Evolutionary conservation across 2,329 filamentous ascomycete species (phyloP).

Genomic region (Pseudopithomyces maydicus): DNA sequence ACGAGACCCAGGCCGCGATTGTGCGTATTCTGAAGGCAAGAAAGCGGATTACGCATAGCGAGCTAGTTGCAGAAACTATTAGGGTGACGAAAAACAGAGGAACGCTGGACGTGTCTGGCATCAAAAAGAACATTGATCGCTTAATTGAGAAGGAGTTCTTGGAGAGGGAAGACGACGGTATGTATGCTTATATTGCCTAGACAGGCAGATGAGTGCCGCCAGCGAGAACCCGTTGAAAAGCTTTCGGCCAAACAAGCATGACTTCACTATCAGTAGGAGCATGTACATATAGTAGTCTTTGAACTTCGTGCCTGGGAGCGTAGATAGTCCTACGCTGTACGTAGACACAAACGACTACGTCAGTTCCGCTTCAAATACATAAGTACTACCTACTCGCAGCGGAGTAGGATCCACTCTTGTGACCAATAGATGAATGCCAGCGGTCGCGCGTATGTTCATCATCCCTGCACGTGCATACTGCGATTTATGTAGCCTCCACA

Average conservation of each 20-base stretch:
- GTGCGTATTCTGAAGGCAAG: constrained; percentile 96
- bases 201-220: background rate
- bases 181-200: constrained; percentile 54
- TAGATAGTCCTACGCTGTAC: background rate
- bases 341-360: background rate
- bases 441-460: background rate
- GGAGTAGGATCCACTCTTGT: background rate
- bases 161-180: constrained; percentile 45
- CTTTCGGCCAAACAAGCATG: too few relatives aligned
- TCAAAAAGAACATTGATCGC: constrained; percentile 98
- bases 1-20: constrained; percentile 96
- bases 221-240: background rate
- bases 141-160: constrained; percentile 54
- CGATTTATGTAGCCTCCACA: background rate
- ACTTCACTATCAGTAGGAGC: too few relatives aligned
- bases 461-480: constrained; percentile 3
- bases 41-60: constrained; percentile 84
- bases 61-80: constrained; percentile 90
- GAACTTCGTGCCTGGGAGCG: background rate
- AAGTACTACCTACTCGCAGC: too few relatives aligned
- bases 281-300: background rate
- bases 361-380: background rate
- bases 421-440: constrained; percentile 1
- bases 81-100: constrained; percentile 85
- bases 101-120: constrained; percentile 81